phyloP scores from a whole-genome alignment of 2,329 filamentous ascomycete genomes.

The Thielaviopsis populi region DNA sequence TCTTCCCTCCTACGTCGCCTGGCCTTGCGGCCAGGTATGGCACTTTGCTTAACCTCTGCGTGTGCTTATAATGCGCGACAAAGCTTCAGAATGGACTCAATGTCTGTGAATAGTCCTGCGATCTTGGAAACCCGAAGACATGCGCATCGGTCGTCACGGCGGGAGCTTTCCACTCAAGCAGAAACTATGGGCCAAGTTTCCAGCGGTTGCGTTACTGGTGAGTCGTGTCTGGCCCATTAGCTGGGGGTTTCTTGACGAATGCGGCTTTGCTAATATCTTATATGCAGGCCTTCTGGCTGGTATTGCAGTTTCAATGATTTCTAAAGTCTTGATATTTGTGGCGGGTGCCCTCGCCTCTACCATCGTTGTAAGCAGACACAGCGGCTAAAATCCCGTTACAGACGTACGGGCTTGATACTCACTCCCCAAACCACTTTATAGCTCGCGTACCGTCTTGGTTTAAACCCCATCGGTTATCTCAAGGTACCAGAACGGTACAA shows the following conservation, averaged over 20 bases:
- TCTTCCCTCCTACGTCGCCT: neutral
- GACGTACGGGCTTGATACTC: neutral
- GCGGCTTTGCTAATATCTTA: neutral
- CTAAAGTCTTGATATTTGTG: slow-evolving; percentile 51
- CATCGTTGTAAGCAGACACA: slow-evolving; percentile 39
- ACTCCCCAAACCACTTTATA: slow-evolving; percentile 18
- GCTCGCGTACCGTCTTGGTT: slow-evolving; percentile 31
- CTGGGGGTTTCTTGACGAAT: neutral
- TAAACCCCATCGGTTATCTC: slow-evolving; percentile 27
- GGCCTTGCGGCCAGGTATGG: neutral
- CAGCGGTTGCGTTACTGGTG: slow-evolving; percentile 39
- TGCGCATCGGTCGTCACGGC: neutral
- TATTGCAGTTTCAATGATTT: slow-evolving; percentile 53
- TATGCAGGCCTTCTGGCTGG: slow-evolving; percentile 44
- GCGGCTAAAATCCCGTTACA: neutral
- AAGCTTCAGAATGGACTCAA: slow-evolving; percentile 8
- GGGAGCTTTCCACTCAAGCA: slow-evolving; percentile 1
- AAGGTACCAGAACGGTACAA: slow-evolving; percentile 18
- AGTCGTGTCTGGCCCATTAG: slow-evolving; percentile 12
- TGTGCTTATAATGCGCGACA: slow-evolving; percentile 1
- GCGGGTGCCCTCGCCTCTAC: slow-evolving; percentile 49
- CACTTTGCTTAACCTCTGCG: neutral
- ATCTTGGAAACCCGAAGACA: neutral
- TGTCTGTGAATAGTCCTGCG: neutral
- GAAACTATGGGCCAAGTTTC: slow-evolving; percentile 31